These are phyloP conservation scores for Erysimum cheiri DNA, from an alignment of 441 rosid species.

Conservation along the genomic window DNA sequence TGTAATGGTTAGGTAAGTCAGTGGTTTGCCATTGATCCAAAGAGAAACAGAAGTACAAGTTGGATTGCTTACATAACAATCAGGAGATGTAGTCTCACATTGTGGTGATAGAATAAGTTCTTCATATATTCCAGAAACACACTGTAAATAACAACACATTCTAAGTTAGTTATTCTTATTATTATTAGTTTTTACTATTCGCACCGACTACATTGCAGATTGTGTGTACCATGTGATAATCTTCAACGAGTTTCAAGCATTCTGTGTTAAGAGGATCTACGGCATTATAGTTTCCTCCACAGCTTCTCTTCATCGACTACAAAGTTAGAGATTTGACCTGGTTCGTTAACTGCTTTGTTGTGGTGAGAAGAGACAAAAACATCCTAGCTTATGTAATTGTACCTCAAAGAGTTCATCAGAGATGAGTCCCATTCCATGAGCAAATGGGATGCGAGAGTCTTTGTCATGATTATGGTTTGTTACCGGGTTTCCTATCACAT, in stretches of 20 bases:
- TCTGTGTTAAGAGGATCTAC: no score
- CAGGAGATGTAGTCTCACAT: constrained; percentile 24
- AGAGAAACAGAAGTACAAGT: constrained; percentile 12
- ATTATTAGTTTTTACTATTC: neutral
- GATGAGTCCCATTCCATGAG: constrained; percentile 48
- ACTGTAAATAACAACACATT: neutral
- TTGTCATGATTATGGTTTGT: neutral
- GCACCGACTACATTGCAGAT: neutral
- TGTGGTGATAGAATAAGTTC: constrained; percentile 8
- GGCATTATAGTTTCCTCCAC: no score
- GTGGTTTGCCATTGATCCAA: neutral
- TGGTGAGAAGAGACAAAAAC: neutral
- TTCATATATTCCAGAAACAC: constrained; percentile 13
- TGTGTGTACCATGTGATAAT: no score
- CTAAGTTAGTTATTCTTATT: neutral
- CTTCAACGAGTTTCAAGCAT: no score
- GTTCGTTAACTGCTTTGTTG: neutral
- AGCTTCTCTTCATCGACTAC: neutral
- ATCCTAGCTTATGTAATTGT: neutral
- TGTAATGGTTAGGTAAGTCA: neutral
- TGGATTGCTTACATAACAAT: neutral
- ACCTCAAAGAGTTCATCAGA: constrained; percentile 41
- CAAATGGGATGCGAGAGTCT: constrained; percentile 39
- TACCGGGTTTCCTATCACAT: constrained; percentile 36
- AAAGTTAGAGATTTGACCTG: constrained; percentile 5